Evolutionary conservation across 225 moss, liverwort and hornwort species (phyloP).

Genomic region (Pseudoscleropodium purum): DNA sequence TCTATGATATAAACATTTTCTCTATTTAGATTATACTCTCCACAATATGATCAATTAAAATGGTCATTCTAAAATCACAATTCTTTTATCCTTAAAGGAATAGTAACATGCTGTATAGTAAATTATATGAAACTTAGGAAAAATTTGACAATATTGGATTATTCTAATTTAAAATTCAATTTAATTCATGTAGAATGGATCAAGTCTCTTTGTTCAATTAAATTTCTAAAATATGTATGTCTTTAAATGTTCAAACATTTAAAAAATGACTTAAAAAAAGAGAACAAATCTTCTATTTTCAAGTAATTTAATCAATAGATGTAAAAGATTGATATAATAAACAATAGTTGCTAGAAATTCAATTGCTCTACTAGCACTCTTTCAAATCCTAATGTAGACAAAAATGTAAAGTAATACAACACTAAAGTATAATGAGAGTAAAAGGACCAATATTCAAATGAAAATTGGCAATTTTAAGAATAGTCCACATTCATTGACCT

Average conservation of each 20-base stretch:
- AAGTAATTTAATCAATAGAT: not conserved
- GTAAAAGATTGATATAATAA: not conserved
- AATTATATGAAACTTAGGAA: not conserved
- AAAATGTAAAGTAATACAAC: not conserved
- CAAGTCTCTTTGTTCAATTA: fast-evolving
- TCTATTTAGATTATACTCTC: not conserved
- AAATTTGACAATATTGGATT: not conserved
- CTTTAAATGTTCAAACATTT: not conserved
- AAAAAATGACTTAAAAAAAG: not conserved
- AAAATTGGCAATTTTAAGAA: not conserved
- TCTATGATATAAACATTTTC: not conserved
- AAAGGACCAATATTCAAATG: not conserved
- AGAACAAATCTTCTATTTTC: not conserved
- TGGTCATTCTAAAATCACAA: not conserved
- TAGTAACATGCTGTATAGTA: not conserved
- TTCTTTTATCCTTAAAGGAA: not conserved
- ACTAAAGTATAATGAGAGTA: not conserved
- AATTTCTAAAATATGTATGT: not conserved
- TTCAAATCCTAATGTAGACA: not conserved
- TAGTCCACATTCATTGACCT: not conserved
- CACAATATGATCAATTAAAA: not conserved
- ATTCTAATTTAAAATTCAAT: not conserved
- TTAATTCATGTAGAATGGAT: not conserved
- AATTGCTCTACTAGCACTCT: not conserved
- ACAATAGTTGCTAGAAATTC: not conserved